phyloP scores from a whole-genome alignment of 345 rosid genomes.

The Hibiscus mutabilis region DNA sequence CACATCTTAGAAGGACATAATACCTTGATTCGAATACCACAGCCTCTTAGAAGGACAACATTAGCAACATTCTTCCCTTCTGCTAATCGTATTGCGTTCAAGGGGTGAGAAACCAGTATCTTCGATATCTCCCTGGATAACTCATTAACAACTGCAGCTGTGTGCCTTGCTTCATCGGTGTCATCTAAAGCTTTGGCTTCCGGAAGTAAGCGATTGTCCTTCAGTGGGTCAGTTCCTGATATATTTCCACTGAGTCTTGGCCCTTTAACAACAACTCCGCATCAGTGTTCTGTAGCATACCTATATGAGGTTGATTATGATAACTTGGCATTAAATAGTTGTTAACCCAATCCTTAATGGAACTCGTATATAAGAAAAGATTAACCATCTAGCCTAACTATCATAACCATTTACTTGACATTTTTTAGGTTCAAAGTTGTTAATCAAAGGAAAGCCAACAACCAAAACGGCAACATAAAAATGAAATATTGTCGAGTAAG shows the following conservation, averaged over 20 bases:
- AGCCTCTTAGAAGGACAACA: slow-evolving; percentile 82
- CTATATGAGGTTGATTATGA: slow-evolving; percentile 26
- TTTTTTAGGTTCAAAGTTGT: neutral
- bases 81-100: slow-evolving; percentile 60
- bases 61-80: slow-evolving; percentile 87
- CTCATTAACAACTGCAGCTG: slow-evolving; percentile 76
- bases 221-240: slow-evolving; percentile 94
- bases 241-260: slow-evolving; percentile 86
- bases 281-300: slow-evolving; percentile 96
- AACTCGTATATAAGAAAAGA: neutral
- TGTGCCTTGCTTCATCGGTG: slow-evolving; percentile 79
- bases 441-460: neutral
- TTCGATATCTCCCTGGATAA: slow-evolving; percentile 72
- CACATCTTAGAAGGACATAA: no score
- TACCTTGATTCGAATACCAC: slow-evolving; percentile 96
- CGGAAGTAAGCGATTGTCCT: slow-evolving; percentile 74
- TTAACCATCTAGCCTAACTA: neutral
- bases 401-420: neutral
- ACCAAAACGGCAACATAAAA: neutral
- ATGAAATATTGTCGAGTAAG: neutral
- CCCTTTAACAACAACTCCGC: slow-evolving; percentile 96
- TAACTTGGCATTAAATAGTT: slow-evolving; percentile 2
- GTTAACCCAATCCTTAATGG: neutral
- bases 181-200: slow-evolving; percentile 76
- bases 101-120: slow-evolving; percentile 64